Evolutionary conservation across 805 yeast species (phyloP).

Genomic region (Wickerhamia fluorescens): DNA sequence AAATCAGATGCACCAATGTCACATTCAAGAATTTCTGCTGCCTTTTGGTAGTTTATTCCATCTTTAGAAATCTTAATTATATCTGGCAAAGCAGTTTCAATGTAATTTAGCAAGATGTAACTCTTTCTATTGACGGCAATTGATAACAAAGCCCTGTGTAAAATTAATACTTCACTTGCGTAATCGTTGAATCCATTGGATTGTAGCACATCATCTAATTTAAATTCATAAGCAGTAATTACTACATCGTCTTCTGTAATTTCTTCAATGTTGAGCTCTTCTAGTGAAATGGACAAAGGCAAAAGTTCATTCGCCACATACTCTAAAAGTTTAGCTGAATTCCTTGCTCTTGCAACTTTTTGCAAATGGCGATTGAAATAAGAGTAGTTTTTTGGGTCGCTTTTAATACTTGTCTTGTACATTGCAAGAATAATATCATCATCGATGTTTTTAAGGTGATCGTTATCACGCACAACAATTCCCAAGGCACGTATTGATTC

Average conservation of each 20-base stretch:
- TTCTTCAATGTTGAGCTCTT: slow-evolving; percentile 33
- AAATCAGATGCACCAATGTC: slow-evolving; percentile 49
- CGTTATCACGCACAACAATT: slow-evolving; percentile 10
- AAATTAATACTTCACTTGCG: slow-evolving; percentile 31
- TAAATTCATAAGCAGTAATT: slow-evolving; percentile 65
- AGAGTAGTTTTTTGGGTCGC: slow-evolving; percentile 30
- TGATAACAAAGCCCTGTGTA: slow-evolving; percentile 53
- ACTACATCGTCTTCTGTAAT: slow-evolving; percentile 55
- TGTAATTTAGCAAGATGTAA: slow-evolving; percentile 46
- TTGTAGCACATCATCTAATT: slow-evolving; percentile 43
- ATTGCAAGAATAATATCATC: slow-evolving; percentile 29
- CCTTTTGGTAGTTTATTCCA: slow-evolving; percentile 25
- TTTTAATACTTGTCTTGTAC: slow-evolving; percentile 23
- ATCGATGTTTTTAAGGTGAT: slow-evolving; percentile 14
- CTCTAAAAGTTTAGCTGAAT: slow-evolving; percentile 13
- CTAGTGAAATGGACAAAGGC: slow-evolving; percentile 27
- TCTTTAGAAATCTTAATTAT: slow-evolving; percentile 14
- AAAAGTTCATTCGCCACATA: slow-evolving; percentile 26
- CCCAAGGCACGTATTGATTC: slow-evolving; percentile 27
- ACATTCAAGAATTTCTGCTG: slow-evolving; percentile 44
- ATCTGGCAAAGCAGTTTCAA: slow-evolving; percentile 39
- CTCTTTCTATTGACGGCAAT: slow-evolving; percentile 56
- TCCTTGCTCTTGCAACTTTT: slow-evolving; percentile 19
- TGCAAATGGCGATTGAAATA: slow-evolving; percentile 26
- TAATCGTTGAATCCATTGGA: slow-evolving; percentile 19